phyloP scores from a whole-genome alignment of 345 rosid species.

The Capsella bursapastoris region DNA sequence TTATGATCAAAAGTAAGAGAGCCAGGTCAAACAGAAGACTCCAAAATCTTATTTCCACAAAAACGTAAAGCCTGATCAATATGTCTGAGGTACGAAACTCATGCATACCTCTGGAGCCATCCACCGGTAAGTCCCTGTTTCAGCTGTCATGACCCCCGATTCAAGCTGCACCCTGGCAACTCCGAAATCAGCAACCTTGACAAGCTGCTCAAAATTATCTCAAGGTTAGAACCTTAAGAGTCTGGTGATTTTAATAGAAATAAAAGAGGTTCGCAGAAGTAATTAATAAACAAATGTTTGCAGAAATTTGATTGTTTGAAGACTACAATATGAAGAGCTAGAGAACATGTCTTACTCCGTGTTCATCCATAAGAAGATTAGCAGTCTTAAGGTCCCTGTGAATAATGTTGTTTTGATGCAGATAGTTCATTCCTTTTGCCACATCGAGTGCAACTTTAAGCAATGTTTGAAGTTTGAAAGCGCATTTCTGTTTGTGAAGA shows the following conservation, averaged over 20 bases:
- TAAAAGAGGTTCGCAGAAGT: slow-evolving; percentile 4
- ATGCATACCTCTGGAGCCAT: slow-evolving; percentile 98
- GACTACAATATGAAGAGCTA: slow-evolving; percentile 21
- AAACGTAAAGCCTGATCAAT: not conserved
- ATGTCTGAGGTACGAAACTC: slow-evolving; percentile 10
- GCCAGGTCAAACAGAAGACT: not conserved
- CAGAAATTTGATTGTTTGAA: not conserved
- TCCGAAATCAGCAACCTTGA: slow-evolving; percentile 97
- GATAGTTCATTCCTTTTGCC: slow-evolving; percentile 96
- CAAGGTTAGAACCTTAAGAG: slow-evolving; percentile 14
- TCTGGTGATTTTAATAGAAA: not conserved
- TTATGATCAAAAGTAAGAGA: slow-evolving; percentile 25
- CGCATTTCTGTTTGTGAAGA: slow-evolving; percentile 85
- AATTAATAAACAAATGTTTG: not conserved
- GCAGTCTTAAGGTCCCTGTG: slow-evolving; percentile 98
- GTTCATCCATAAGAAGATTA: slow-evolving; percentile 98
- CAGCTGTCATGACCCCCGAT: slow-evolving; percentile 97
- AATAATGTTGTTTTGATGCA: slow-evolving; percentile 95
- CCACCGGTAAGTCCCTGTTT: slow-evolving; percentile 99
- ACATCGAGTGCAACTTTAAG: slow-evolving; percentile 89
- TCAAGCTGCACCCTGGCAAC: slow-evolving; percentile 94
- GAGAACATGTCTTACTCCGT: slow-evolving; percentile 64
- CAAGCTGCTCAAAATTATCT: slow-evolving; percentile 63
- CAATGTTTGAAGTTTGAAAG: slow-evolving; percentile 73
- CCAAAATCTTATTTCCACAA: not conserved